Base-by-base conservation (phyloP, 2,329 filamentous ascomycete species). In the Stylonectria norvegica region DNA sequence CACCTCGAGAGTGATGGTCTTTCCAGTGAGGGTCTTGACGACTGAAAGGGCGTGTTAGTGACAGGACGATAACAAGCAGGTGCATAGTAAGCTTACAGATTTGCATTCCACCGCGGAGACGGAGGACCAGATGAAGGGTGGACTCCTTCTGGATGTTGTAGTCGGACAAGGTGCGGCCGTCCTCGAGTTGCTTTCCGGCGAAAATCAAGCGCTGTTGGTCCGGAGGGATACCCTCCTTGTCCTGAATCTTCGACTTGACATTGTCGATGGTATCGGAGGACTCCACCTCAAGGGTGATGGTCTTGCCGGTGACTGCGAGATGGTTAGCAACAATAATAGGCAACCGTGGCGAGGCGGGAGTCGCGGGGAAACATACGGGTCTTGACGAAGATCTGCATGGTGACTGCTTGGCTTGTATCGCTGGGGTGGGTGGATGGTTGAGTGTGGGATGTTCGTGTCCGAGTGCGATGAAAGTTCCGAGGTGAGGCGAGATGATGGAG, bases 381-480 rank as follows among this genome's bases (percentile, higher is more conserved):
- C 84, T 95, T 95, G 62, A 95, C 90, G 71, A 95, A 96, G 78
- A 96, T 95, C 79, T 95, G 90, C 90, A 95, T 94, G 69, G 55
- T 82, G 70, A 53, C 65, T 62, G 57, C 57, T 57, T 43, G 50
- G 47, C 23, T 42, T 53, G 38, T 52, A 42, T 55, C 47, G 38
- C 38, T 44, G 40, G 48, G 50, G 43, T 56, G 36, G 38, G 38
- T 29, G 40, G 35, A 40, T 39, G 42, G 20, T 38, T 17, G 36
- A 35, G 31, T 27, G 22, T 36, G 32, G 38, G 17, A 31, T 36
- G 36, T 47, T 48, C 38, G 40, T 34, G 41, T 27, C 19, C 36
- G 28, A 15, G 27, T 48, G 43, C 41, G 20, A 38, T 38, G 35
- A 20, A n/a, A n/a, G n/a, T n/a, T n/a, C n/a, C n/a, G 35, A 23